Base-by-base conservation (phyloP, 306 rosid species). In the Citrullus amarus region DNA sequence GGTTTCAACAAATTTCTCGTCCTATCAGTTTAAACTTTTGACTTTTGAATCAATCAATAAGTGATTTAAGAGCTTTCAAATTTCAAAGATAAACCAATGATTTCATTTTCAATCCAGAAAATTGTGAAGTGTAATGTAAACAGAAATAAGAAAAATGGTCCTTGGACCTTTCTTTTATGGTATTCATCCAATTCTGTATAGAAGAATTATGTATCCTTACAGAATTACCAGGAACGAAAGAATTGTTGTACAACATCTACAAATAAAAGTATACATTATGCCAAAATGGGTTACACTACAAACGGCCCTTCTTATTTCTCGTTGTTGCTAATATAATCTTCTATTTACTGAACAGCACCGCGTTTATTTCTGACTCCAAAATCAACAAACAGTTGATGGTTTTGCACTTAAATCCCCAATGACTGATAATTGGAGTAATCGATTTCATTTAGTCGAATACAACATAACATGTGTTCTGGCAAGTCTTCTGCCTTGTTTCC, bases 401-500 rank as follows among this genome's bases (percentile, higher is more conserved):
- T 80, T 62, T 48, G 59, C 39, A 83, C 74, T 86, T 80, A 83
- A 77, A 83, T 41, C 6, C 87, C 89, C 80, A 85, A 63, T 66
- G 82, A 87, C 80, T 84, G 85, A 87, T 88, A 86, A 50, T 82
- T 87, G 75, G 59, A 60, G 88, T 80, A 76, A 77, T 95, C 89
- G 72, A 95, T 80, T 80, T 92, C 89, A 65, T 93, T 88, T 84
- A 91, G 79, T 80, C 96, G 89, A 14, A 91, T 80, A 32, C 96
- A 91, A 32, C 97, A 92, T 79, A 95, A 81, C 61, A 95, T 57
- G 80, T 90, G 89, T 80, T 93, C 97, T 2, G 98, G 98, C 86
- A 91, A 84, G 65, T 93, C 98, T 83, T 93, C 98, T 58, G 90
- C 80, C 86, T 93, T 93, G 89, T 84, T 91, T 54, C 91, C 98